Evolutionary conservation across 78 protist species (phyloP).

Genomic region (Dictyostelium citrinum): DNA sequence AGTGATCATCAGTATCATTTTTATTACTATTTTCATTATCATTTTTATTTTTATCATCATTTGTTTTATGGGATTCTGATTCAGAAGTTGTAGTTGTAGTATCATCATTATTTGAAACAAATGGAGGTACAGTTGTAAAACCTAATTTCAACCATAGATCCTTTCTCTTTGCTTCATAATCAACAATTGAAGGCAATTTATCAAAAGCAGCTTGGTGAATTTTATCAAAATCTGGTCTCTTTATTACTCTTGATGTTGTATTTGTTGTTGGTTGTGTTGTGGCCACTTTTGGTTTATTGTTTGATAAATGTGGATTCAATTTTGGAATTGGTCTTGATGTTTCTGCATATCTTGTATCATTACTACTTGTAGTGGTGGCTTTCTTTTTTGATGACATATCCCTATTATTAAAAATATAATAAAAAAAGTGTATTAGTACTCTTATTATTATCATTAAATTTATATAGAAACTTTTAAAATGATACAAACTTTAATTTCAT

Average conservation of each 20-base stretch:
- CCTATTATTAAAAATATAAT: not conserved
- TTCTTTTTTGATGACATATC: conserved; percentile 33
- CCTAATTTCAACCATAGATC: conserved; percentile 66
- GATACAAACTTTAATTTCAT: conserved; percentile 43
- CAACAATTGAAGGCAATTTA: conserved; percentile 39
- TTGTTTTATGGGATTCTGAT: not conserved
- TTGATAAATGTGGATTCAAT: conserved; percentile 15
- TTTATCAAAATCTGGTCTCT: conserved; percentile 61
- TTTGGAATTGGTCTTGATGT: conserved; percentile 65
- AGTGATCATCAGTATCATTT: not conserved
- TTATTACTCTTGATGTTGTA: not conserved
- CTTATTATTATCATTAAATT: too few relatives aligned
- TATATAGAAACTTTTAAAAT: too few relatives aligned
- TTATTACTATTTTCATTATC: not conserved
- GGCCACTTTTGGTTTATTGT: not conserved
- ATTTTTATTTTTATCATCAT: not conserved
- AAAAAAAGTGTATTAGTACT: not conserved
- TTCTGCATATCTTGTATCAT: conserved; percentile 15
- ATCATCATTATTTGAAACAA: not conserved
- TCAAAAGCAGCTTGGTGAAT: conserved; percentile 40
- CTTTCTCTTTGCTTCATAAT: conserved; percentile 47
- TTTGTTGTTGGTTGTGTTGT: not conserved
- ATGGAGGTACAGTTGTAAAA: conserved; percentile 22
- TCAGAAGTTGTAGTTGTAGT: not conserved
- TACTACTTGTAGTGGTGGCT: not conserved